Conservation (phyloP, 169 alveolate genomes). For the Plasmodium sp. region DNA sequence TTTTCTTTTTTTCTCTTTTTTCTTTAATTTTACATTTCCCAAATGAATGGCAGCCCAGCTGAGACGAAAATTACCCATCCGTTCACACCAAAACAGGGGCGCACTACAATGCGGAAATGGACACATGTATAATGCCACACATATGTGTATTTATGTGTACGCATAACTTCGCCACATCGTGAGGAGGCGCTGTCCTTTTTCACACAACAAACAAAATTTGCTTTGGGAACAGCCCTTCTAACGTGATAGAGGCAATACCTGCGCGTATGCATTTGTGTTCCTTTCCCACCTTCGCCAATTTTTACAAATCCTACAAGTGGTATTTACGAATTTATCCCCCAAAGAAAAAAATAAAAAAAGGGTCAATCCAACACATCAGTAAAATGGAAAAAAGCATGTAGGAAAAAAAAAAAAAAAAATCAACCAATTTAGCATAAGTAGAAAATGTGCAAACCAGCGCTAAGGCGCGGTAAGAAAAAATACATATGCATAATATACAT, state of each 20-base stretch:
- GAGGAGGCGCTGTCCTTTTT: neutral
- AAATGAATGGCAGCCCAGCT: neutral
- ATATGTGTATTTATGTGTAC: neutral
- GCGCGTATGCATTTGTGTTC: neutral
- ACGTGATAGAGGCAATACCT: neutral
- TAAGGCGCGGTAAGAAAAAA: neutral
- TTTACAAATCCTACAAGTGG: neutral
- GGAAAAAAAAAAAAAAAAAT: neutral
- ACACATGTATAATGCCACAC: neutral
- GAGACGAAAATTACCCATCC: neutral
- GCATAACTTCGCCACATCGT: neutral
- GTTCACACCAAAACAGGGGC: neutral
- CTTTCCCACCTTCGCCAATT: neutral
- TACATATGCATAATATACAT: neutral
- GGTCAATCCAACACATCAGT: neutral
- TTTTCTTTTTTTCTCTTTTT: neutral
- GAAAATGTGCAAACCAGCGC: neutral
- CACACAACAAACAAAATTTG: neutral
- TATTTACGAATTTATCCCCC: neutral
- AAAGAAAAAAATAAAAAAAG: neutral
- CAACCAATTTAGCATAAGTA: neutral
- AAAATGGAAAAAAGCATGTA: slow-evolving; percentile 1
- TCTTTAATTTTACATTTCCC: neutral
- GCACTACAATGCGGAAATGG: neutral
- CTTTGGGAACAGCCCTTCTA: neutral